Conservation (phyloP, 345 rosid species). For the Pseudoturritis turrita region DNA sequence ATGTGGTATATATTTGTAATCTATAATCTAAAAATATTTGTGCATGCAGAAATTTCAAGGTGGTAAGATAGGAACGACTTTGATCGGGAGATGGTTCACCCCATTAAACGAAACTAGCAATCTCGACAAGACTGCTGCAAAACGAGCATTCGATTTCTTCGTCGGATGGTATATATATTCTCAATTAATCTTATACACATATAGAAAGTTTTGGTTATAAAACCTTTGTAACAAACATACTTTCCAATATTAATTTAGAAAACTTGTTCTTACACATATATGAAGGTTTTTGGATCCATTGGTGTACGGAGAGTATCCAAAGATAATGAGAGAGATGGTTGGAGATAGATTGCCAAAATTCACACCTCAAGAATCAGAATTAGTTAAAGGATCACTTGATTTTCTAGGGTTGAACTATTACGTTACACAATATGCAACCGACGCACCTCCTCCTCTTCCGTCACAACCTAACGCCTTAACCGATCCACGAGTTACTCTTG, state of each 20-base stretch:
- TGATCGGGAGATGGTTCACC: constrained; percentile 16
- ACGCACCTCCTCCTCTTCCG: not conserved
- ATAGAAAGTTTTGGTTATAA: not conserved
- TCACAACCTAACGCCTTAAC: not conserved
- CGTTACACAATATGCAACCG: constrained; percentile 23
- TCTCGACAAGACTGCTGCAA: constrained; percentile 15
- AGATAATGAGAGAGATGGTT: not conserved
- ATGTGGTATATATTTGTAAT: not conserved
- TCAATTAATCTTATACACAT: not conserved
- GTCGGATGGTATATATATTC: constrained; percentile 22
- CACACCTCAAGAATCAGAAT: not conserved
- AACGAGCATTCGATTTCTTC: constrained; percentile 19
- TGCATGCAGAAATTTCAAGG: constrained; percentile 10
- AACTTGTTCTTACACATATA: not conserved
- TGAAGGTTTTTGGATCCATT: constrained; percentile 27
- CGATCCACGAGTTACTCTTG: constrained; percentile 16
- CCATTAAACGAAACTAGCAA: constrained; percentile 6
- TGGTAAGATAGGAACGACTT: constrained; percentile 15
- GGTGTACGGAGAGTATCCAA: constrained; percentile 22
- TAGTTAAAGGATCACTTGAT: constrained; percentile 32
- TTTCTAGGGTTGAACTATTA: constrained; percentile 34
- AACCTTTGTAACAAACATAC: not conserved
- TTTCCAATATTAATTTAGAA: not conserved
- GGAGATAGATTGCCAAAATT: constrained; percentile 21
- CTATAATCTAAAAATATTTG: not conserved